Percentiles rank a stretch among this genome's conserved stretches.
phyloP scores from a whole-genome alignment of 257 asterid species.

The Solanum ossicruentum region DNA sequence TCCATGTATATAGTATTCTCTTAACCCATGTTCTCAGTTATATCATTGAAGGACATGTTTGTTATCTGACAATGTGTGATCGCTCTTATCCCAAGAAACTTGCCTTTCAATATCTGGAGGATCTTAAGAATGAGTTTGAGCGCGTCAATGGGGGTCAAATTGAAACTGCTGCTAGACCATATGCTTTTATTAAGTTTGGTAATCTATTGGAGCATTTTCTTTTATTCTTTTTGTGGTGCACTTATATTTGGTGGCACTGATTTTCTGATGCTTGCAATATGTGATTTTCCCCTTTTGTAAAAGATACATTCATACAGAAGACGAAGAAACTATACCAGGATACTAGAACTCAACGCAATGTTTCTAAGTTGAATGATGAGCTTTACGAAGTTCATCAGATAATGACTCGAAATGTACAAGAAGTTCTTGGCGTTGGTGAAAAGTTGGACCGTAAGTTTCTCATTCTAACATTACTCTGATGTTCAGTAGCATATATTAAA shows the following conservation, averaged over 20 bases:
- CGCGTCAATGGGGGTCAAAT: constrained; percentile 70
- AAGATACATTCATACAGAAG: constrained; percentile 86
- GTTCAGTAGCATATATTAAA: not conserved
- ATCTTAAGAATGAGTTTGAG: constrained; percentile 92
- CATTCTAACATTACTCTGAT: not conserved
- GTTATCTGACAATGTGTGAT: constrained; percentile 96
- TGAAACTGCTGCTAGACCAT: constrained; percentile 98
- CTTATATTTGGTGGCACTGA: not conserved
- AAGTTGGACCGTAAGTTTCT: constrained; percentile 84
- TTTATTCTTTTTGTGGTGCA: not conserved
- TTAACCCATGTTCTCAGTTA: constrained; percentile 54
- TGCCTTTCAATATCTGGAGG: constrained; percentile 87
- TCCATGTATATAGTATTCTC: constrained; percentile 9
- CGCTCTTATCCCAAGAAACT: constrained; percentile 96
- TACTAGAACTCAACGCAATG: constrained; percentile 84
- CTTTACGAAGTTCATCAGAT: constrained; percentile 98
- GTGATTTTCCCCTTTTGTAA: constrained; percentile 1
- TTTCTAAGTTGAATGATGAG: constrained; percentile 88
- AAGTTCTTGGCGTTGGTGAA: constrained; percentile 98
- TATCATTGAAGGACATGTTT: constrained; percentile 85
- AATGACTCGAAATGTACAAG: constrained; percentile 98
- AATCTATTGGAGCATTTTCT: constrained; percentile 1
- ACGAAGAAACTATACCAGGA: constrained; percentile 93
- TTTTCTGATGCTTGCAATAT: not conserved
- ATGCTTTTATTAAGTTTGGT: constrained; percentile 96